These are phyloP conservation scores for Crucihimalaya himalaica DNA, from an alignment of 345 rosid genomes.

Conservation along the genomic window DNA sequence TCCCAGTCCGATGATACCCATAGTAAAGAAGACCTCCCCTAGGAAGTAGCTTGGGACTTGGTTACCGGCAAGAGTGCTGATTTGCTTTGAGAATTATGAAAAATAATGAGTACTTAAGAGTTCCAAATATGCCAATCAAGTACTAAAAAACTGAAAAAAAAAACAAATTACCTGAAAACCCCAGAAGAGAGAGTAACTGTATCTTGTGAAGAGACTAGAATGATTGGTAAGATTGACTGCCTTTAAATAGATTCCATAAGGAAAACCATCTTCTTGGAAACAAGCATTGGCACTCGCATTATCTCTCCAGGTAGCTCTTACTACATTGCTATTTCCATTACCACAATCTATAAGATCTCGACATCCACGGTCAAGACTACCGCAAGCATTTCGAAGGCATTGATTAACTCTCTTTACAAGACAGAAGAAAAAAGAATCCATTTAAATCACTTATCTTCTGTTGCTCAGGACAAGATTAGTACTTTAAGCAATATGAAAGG, in stretches of 20 bases:
- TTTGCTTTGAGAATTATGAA: constrained; percentile 60
- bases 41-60: constrained; percentile 76
- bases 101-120: neutral
- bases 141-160: neutral
- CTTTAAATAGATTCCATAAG: constrained; percentile 59
- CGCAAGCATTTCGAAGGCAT: constrained; percentile 77
- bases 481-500: neutral
- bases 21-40: constrained; percentile 83
- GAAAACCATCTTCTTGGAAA: constrained; percentile 44
- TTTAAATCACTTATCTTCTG: constrained; percentile 5
- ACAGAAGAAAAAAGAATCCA: neutral
- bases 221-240: constrained; percentile 62
- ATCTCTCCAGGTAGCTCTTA: constrained; percentile 35
- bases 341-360: constrained; percentile 64
- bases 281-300: constrained; percentile 52
- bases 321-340: neutral
- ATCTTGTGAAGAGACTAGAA: constrained; percentile 52
- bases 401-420: constrained; percentile 77
- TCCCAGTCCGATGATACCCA: constrained; percentile 79
- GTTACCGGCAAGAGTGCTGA: constrained; percentile 95
- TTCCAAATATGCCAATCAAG: constrained; percentile 10
- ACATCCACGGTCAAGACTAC: constrained; percentile 30
- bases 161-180: constrained; percentile 76
- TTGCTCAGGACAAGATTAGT: no score
- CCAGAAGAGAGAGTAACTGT: constrained; percentile 80